Evolutionary conservation across 164 flowering plant species (phyloP).

Genomic region (Pachysandra terminalis): DNA sequence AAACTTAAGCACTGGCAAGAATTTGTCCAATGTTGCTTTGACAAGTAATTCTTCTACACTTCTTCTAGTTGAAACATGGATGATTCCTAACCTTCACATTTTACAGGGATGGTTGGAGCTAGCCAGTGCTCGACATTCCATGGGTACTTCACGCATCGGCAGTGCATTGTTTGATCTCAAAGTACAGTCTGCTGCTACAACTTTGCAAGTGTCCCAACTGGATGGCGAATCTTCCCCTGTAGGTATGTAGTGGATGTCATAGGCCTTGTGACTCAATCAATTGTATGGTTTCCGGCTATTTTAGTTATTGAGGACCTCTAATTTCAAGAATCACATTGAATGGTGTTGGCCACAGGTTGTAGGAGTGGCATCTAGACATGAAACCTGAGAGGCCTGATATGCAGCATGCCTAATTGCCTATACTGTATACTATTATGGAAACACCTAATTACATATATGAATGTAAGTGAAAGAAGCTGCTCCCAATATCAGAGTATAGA

Average conservation of each 20-base stretch:
- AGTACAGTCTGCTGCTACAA: conserved; percentile 59
- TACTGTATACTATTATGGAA: no score
- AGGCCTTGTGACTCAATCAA: background rate
- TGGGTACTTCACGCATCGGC: conserved; percentile 69
- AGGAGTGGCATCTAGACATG: background rate
- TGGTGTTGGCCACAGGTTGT: background rate
- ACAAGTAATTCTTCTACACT: background rate
- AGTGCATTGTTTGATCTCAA: conserved; percentile 63
- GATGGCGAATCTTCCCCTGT: conserved; percentile 24
- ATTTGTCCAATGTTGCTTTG: background rate
- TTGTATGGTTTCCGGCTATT: background rate
- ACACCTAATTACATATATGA: no score
- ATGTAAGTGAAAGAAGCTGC: background rate
- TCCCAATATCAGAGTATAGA: no score
- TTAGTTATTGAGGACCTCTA: background rate
- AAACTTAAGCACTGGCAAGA: no score
- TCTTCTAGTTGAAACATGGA: background rate
- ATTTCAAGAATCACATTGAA: background rate
- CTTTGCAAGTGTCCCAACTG: conserved; percentile 33
- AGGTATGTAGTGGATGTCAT: conserved; percentile 5
- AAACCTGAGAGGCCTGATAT: background rate
- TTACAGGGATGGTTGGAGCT: conserved; percentile 79
- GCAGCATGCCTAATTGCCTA: background rate
- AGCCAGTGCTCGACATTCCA: conserved; percentile 79
- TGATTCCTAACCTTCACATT: background rate